phyloP scores from a whole-genome alignment of 352 stramenopile species.

The Phytophthora fragariae region DNA sequence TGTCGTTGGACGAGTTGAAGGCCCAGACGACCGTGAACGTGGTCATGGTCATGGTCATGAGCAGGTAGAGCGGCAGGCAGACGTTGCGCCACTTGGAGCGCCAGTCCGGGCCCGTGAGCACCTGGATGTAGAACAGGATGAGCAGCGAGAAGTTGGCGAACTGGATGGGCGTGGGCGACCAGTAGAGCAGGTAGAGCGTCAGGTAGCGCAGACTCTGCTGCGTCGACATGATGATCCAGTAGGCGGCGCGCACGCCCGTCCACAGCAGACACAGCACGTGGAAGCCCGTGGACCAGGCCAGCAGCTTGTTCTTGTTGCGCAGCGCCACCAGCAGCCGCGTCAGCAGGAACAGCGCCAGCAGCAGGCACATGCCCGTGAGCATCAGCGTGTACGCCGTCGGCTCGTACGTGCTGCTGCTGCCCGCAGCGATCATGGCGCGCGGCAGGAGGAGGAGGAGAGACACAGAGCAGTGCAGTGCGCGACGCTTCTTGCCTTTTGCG shows the following conservation, averaged over 20 bases:
- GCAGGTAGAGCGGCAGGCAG: constrained; percentile 84
- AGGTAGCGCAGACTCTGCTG: constrained; percentile 80
- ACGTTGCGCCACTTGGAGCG: constrained; percentile 75
- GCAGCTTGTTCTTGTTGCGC: constrained; percentile 85
- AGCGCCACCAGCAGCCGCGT: constrained; percentile 68
- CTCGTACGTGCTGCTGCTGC: constrained; percentile 51
- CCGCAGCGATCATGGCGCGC: constrained; percentile 28
- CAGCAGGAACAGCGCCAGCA: constrained; percentile 78
- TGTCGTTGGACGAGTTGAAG: constrained; percentile 87
- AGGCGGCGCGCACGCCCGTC: constrained; percentile 81
- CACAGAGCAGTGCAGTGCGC: neutral
- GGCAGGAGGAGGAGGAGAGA: neutral
- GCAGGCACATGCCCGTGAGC: constrained; percentile 79
- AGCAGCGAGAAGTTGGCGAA: constrained; percentile 91
- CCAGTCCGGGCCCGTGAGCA: constrained; percentile 83
- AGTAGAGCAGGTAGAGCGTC: constrained; percentile 89
- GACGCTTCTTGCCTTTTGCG: constrained; percentile 10
- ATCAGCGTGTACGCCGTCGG: constrained; percentile 81
- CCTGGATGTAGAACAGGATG: constrained; percentile 91
- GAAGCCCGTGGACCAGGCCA: constrained; percentile 88
- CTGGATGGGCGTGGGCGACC: constrained; percentile 86
- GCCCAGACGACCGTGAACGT: constrained; percentile 89
- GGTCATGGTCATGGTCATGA: constrained; percentile 84
- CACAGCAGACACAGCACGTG: constrained; percentile 83
- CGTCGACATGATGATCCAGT: constrained; percentile 87